Conservation (phyloP, 179 eudicot genomes). For the Sideroxylon spinosum region DNA sequence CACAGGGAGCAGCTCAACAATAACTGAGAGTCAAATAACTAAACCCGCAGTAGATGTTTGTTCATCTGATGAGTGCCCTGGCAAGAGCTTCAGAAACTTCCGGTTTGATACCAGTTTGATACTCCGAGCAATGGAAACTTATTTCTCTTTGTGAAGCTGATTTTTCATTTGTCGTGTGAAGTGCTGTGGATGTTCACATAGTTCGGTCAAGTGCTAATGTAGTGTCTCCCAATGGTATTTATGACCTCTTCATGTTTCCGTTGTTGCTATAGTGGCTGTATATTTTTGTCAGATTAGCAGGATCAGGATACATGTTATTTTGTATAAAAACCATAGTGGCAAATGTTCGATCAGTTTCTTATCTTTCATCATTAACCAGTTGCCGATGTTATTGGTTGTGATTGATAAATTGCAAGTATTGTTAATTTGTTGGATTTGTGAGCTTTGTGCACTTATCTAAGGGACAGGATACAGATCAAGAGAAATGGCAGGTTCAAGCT, state of each 20-base stretch:
- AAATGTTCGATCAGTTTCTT: neutral
- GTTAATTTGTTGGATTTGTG: too few relatives aligned
- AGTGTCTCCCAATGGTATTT: neutral
- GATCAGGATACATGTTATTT: conserved; percentile 12
- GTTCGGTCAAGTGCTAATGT: conserved; percentile 11
- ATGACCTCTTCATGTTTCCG: neutral
- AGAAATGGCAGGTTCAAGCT: too few relatives aligned
- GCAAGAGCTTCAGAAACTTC: conserved; percentile 66
- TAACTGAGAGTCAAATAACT: conserved; percentile 41
- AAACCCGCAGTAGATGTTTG: conserved; percentile 36
- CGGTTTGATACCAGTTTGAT: conserved; percentile 51
- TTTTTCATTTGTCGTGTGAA: neutral
- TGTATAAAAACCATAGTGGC: neutral
- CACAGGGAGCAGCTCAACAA: conserved; percentile 46
- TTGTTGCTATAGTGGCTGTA: neutral
- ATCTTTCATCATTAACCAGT: neutral
- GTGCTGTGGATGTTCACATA: conserved; percentile 3
- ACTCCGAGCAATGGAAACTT: conserved; percentile 49
- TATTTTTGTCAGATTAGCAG: neutral
- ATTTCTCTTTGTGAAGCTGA: conserved; percentile 31
- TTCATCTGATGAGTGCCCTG: conserved; percentile 40
- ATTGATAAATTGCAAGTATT: too few relatives aligned
- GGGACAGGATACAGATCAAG: too few relatives aligned
- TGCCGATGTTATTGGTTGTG: too few relatives aligned
- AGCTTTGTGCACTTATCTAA: too few relatives aligned